These are phyloP conservation scores for Acacia pycnantha DNA, from an alignment of 331 rosid species.

Conservation along the genomic window DNA sequence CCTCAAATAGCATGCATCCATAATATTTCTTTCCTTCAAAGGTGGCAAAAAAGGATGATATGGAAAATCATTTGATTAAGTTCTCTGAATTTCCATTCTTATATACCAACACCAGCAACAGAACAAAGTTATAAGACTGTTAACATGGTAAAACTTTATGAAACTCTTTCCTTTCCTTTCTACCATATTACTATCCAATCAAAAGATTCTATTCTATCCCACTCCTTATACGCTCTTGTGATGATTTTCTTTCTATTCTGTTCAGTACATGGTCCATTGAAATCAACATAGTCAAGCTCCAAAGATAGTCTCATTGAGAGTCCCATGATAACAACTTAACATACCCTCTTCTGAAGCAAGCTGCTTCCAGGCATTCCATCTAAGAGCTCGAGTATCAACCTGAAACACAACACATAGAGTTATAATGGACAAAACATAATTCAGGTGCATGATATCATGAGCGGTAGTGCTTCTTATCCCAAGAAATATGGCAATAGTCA, in stretches of 20 bases:
- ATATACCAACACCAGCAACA: slow-evolving; percentile 13
- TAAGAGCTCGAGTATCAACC: slow-evolving; percentile 86
- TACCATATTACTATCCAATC: background rate
- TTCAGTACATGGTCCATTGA: background rate
- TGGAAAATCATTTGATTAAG: slow-evolving; percentile 10
- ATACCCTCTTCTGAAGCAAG: slow-evolving; percentile 88
- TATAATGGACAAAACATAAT: slow-evolving; percentile 15
- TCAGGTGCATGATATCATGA: background rate
- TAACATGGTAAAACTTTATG: slow-evolving; percentile 3
- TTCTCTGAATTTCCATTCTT: background rate
- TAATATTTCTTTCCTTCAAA: background rate
- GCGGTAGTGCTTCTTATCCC: slow-evolving; percentile 6
- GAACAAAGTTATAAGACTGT: slow-evolving; percentile 16
- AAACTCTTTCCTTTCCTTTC: background rate
- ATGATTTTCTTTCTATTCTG: background rate
- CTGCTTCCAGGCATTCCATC: slow-evolving; percentile 84
- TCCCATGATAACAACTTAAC: slow-evolving; percentile 20
- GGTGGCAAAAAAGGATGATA: background rate
- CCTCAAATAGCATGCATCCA: background rate
- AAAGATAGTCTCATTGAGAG: background rate
- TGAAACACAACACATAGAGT: slow-evolving; percentile 44
- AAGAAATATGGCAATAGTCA: background rate
- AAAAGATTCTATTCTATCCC: slow-evolving; percentile 17
- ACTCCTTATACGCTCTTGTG: background rate
- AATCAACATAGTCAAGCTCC: background rate